A percentile compares a stretch with the other conserved stretches of the same genome.
phyloP scores from a whole-genome alignment of 805 yeast species.

The Yarrowia bubula region DNA sequence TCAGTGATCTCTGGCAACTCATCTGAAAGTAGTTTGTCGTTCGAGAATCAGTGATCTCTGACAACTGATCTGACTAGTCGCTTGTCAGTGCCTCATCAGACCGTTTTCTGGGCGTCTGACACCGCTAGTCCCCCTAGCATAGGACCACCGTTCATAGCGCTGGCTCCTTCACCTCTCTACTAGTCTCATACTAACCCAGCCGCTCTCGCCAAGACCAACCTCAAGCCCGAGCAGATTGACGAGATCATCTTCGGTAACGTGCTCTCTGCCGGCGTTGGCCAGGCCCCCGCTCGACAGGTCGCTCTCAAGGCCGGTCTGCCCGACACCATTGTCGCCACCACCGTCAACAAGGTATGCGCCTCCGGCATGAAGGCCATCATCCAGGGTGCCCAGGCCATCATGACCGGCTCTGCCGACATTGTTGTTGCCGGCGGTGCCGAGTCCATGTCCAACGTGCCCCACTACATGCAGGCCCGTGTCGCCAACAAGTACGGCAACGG shows the following conservation, averaged over 20 bases:
- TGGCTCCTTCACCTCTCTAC: background rate
- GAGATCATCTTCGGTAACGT: slow-evolving; percentile 94
- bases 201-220: slow-evolving; percentile 66
- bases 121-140: too few relatives aligned
- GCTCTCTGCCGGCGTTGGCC: slow-evolving; percentile 89
- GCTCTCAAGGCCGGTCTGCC: slow-evolving; percentile 87
- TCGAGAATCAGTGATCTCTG: too few relatives aligned
- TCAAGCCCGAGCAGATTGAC: slow-evolving; percentile 74
- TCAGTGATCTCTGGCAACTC: too few relatives aligned
- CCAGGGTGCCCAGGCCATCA: slow-evolving; percentile 83
- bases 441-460: slow-evolving; percentile 94
- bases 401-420: slow-evolving; percentile 85
- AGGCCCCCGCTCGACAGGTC: slow-evolving; percentile 97
- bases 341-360: slow-evolving; percentile 96
- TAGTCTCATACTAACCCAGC: slow-evolving; percentile 40
- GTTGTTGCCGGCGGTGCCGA: slow-evolving; percentile 98
- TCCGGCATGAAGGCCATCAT: slow-evolving; percentile 92
- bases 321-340: slow-evolving; percentile 76
- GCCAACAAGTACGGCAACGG: slow-evolving; percentile 91
- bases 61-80: too few relatives aligned
- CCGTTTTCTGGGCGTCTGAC: too few relatives aligned
- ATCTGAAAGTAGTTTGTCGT: too few relatives aligned
- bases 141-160: too few relatives aligned
- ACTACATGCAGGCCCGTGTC: slow-evolving; percentile 77
- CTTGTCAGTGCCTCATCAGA: too few relatives aligned